phyloP scores from a whole-genome alignment of 768 basidiomycete genomes.

The Tephrocybe rancida region DNA sequence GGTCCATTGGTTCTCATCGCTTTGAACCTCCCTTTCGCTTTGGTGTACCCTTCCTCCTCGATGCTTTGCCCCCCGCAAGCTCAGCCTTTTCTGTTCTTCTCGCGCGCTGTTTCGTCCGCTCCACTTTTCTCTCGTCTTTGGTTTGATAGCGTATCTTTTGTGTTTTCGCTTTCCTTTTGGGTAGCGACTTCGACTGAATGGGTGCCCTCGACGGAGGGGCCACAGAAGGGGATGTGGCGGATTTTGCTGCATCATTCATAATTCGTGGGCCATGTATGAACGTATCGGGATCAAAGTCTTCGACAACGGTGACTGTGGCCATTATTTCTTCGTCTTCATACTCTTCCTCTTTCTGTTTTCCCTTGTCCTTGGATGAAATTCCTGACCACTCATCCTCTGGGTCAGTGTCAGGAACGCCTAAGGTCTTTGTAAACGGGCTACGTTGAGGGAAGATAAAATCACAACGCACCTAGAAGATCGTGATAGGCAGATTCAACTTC shows the following conservation, averaged over 20 bases:
- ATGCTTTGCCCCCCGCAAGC: slow-evolving; percentile 65
- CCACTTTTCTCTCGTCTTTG: slow-evolving; percentile 62
- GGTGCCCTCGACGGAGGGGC: background rate
- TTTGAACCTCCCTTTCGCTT: slow-evolving; percentile 24
- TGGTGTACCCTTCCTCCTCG: slow-evolving; percentile 36
- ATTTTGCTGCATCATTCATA: background rate
- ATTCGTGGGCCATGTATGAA: slow-evolving; percentile 51
- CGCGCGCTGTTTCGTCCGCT: slow-evolving; percentile 62
- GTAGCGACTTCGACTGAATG: slow-evolving; percentile 4
- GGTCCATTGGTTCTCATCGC: slow-evolving; percentile 7
- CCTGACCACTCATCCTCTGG: slow-evolving; percentile 55
- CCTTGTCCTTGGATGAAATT: slow-evolving; percentile 33
- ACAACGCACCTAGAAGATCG: slow-evolving; percentile 41
- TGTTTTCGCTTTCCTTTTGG: slow-evolving; percentile 30
- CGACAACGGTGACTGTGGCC: slow-evolving; percentile 89
- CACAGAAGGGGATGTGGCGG: background rate
- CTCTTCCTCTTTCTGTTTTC: slow-evolving; percentile 58
- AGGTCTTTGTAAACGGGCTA: slow-evolving; percentile 10
- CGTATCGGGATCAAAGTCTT: slow-evolving; percentile 83
- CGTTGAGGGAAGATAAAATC: background rate
- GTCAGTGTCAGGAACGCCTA: slow-evolving; percentile 32
- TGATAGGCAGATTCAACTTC: slow-evolving; percentile 78
- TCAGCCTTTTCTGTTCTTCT: slow-evolving; percentile 74
- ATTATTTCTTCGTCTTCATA: slow-evolving; percentile 84
- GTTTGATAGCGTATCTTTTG: slow-evolving; percentile 70